Evolutionary conservation across 2,329 filamentous ascomycete genomes (phyloP), one percentile per base, ranked within the genome.

Genomic region (Metarhizium robertsii): DNA sequence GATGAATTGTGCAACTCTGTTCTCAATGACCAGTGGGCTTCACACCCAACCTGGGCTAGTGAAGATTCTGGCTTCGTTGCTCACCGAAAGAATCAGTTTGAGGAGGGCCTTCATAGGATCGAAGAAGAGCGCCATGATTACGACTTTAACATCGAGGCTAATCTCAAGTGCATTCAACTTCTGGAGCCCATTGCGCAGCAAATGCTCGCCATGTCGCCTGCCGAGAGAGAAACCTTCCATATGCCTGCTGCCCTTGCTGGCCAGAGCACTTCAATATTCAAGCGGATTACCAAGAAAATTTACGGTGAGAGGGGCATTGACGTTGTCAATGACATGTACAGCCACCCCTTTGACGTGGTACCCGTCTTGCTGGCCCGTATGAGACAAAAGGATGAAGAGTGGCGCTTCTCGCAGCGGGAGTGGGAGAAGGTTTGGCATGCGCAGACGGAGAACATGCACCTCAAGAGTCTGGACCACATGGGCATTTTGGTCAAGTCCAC

Each of bases 341-440:
- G 79, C 46, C 81, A 88, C 54, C 94, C 94, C 0, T 92, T 88
- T 65, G 85, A 86, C 43, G 92, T 97, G 3, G 84, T 99, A 2
- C 94, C 94, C 0, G 85, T 97, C 42, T 81, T 99, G 32, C 77
- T 99, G 58, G 87, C 89, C 53, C 84, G 94, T 13, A 79, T 99
- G 63, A 97, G 97, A 74, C 90, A 95, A 65, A 96, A 97, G 69
- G 86, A 95, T 48, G 94, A 99, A 70, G 92, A 97, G 65, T 99
- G 94, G 94, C 90, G 95, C 61, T 92, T 95, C 62, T 92, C 90
- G 6, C 92, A 89, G 77, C 90, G 94, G 36, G 95, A 99, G 68
- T 99, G 94, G 94, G 92, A 97, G 71, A 96, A 96, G 72, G 91
- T 99, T 7, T 99, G 94, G 94, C 90, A 94, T 60, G 86, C 90